Evolutionary conservation across 768 basidiomycete species (phyloP), one percentile per base, ranked within the genome.

Genomic region (Amanita polypyramis): DNA sequence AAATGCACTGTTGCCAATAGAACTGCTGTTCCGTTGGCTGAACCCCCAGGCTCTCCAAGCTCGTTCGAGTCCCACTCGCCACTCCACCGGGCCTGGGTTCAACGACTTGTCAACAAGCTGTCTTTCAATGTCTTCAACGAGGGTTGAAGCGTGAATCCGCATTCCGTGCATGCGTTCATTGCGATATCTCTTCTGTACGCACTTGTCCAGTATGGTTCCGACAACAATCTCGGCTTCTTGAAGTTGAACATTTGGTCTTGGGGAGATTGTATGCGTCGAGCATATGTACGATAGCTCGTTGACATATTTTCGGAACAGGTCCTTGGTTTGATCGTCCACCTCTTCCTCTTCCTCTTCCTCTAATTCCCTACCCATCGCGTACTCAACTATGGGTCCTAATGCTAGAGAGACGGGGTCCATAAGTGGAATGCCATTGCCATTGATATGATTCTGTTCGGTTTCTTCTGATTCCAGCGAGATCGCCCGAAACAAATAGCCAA

Each of bases 241-340:
- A 29, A 91, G 68, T 25, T 71, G 71, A 6, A 68, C 68, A 7
- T 74, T 77, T 1, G 79, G 70, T 7, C 68, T 63, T 45, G 74
- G 72, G 7, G 82, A 76, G 8, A 89, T 62, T 0, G 80, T 76
- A 57, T 86, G 85, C 0, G 81, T 82, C 12, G 70, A 63, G 51
- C 80, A 76, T 46, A 87, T 82, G 59, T 87, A 90, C 12, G 69
- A 62, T 51, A 91, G 66, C 60, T 91, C 84, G 50, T 79, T 73
- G 9, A 64, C 60, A 58, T 87, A 90, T 53, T 62, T 62, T 23
- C 56, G 55, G 62, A 79, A 82, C 5, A 79, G 29, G 10, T 25
- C 54, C 2, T 52, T 55, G n/a, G 55, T 32, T 47, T 47, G 36
- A 14, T 17, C 14, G n/a, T 47, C 15, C 8, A n/a, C 17, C 8